Base-by-base conservation (phyloP, 169 alveolate species). In the Plasmodium relictum region DNA sequence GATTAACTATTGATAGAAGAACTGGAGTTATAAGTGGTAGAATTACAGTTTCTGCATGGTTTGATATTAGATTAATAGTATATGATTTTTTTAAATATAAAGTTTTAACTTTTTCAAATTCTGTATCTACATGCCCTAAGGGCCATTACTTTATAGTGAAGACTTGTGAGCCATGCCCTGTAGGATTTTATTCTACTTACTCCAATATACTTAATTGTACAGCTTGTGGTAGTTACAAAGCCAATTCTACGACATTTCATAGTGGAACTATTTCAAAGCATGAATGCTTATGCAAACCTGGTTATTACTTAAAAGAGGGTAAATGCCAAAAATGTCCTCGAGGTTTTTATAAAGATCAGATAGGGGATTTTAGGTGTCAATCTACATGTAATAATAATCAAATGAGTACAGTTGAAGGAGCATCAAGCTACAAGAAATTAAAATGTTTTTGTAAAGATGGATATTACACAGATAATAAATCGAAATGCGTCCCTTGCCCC, bases 211-310 rank as follows among this genome's bases (percentile, higher is more conserved):
- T 48, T 45, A 12, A 58, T 26, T 87, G 94, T 48, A n/a, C 12
- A 5, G 16, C 41, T 16, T 94, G 96, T 73, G 92, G 37, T 22
- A 62, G 50, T n/a, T 91, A 94, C 59, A 88, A 88, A 56, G 20
- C 22, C 45, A 31, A 89, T 71, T 73, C 87, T 41, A 59, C 93
- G 24, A 95, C 97, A 2, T 61, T 66, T 12, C 74, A 88, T 14
- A 63, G 39, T 37, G 95, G 97, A 1, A 65, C 97, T 8, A 71
- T 61, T 44, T 92, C 96, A 52, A 69, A 42, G 22, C 93, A 74
- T 12, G 92, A 90, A 31, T 95, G 97, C 37, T 70, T 80, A 37
- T 95, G 97, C 56, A 91, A 94, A 66, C 87, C 88, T 42, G 96
- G 96, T 14, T 92, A 88, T 50, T 71, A 85, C 37, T 59, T 73